phyloP scores from a whole-genome alignment of 1,284 basidiomycete species.

The Veloporphyrellus conicus region DNA sequence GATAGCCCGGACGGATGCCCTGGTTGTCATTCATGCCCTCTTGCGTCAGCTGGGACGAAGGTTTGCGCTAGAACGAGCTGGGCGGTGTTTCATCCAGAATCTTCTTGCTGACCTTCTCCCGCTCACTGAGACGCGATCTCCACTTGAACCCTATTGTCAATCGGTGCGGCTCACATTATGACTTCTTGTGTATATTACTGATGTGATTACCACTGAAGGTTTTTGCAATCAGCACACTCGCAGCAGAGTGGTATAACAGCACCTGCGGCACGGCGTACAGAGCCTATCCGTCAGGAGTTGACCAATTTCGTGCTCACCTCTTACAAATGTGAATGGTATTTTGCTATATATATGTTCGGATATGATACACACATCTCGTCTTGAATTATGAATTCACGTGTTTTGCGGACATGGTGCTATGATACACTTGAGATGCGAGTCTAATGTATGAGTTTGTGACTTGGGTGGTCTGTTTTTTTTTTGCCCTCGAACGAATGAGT shows the following conservation, averaged over 20 bases:
- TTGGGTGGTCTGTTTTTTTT: constrained; percentile 5
- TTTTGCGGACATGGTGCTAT: constrained; percentile 19
- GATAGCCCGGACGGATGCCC: constrained; percentile 17
- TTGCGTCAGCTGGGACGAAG: constrained; percentile 17
- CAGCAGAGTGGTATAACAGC: constrained; percentile 10
- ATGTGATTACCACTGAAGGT: constrained; percentile 8
- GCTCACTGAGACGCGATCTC: neutral
- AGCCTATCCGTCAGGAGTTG: neutral
- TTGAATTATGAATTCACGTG: constrained; percentile 15
- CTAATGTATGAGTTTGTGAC: constrained; percentile 18
- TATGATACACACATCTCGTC: constrained; percentile 1
- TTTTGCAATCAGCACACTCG: constrained; percentile 12
- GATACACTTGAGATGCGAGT: constrained; percentile 26
- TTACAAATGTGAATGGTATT: constrained; percentile 2
- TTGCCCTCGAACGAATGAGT: constrained; percentile 17
- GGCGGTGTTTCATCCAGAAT: constrained; percentile 13
- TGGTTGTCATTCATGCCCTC: constrained; percentile 18
- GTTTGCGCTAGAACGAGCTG: constrained; percentile 11
- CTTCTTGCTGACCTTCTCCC: constrained; percentile 13
- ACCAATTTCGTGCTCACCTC: neutral
- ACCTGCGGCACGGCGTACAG: constrained; percentile 7
- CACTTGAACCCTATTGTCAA: constrained; percentile 10
- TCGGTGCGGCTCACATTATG: constrained; percentile 11
- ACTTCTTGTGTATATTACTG: neutral
- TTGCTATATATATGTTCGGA: neutral